These are phyloP conservation scores for Urostyla sp. DNA, from an alignment of 73 alveolate genomes.

Conservation along the genomic window DNA sequence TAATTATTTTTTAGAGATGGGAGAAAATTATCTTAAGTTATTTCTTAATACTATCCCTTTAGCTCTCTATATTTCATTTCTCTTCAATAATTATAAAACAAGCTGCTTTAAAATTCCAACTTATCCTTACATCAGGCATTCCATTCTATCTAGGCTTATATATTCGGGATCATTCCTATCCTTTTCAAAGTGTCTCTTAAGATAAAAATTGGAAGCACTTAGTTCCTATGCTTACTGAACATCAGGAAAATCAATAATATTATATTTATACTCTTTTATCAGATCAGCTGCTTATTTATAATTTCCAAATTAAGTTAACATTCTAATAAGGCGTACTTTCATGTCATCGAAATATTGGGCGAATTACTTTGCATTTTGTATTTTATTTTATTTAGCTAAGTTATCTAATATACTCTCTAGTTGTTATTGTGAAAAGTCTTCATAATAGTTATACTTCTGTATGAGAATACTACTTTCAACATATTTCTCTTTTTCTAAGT, in stretches of 20 bases:
- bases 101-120: conserved; percentile 44
- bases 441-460: background rate
- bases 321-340: background rate
- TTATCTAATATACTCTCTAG: conserved; percentile 9
- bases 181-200: conserved; percentile 4
- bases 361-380: conserved; percentile 25
- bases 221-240: conserved; percentile 58
- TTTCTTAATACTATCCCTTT: conserved; percentile 52
- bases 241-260: conserved; percentile 57
- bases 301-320: conserved; percentile 52
- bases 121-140: conserved; percentile 55
- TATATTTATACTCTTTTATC: conserved; percentile 51
- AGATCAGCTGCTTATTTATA: conserved; percentile 58
- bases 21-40: background rate
- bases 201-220: conserved; percentile 54
- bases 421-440: background rate
- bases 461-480: conserved; percentile 23
- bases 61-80: conserved; percentile 50
- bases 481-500: conserved; percentile 3
- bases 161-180: conserved; percentile 26
- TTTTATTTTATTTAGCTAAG: conserved; percentile 14
- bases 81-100: conserved; percentile 57
- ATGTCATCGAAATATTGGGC: background rate
- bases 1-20: conserved; percentile 1
- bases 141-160: conserved; percentile 62